These are phyloP conservation scores for Brassica incana DNA, from an alignment of 345 rosid species.

Conservation along the genomic window DNA sequence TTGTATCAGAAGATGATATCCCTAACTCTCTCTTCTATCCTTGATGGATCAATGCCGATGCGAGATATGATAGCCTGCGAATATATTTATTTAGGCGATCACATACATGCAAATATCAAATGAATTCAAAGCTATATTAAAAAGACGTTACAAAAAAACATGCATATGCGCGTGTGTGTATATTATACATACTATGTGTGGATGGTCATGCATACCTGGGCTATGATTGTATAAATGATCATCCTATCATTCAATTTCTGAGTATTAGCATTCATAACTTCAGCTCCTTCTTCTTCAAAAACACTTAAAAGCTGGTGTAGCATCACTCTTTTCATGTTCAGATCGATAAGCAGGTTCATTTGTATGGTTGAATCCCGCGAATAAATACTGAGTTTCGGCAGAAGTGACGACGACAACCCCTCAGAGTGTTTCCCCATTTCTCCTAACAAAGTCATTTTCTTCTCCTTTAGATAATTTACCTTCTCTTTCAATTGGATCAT, in stretches of 20 bases:
- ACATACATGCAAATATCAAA: neutral
- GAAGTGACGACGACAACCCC: neutral
- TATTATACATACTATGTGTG: too few relatives aligned
- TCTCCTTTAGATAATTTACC: conserved; percentile 15
- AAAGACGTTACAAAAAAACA: neutral
- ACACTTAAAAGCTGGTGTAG: neutral
- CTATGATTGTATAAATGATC: neutral
- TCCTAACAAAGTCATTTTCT: neutral
- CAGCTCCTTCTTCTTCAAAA: neutral
- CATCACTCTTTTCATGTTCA: neutral
- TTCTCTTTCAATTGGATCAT: conserved; percentile 24
- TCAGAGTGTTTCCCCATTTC: neutral
- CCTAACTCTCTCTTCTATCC: neutral
- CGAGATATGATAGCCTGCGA: neutral
- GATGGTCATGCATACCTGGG: neutral
- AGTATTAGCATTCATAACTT: neutral
- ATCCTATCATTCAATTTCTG: neutral
- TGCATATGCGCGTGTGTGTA: too few relatives aligned
- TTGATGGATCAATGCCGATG: neutral
- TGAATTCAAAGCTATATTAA: neutral
- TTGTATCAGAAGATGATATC: neutral
- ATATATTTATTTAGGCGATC: neutral
- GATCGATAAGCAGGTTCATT: neutral
- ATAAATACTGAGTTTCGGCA: neutral
- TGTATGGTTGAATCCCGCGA: neutral